These are phyloP conservation scores for Globisporangium heterothallicum DNA, from an alignment of 352 stramenopile species.

Conservation along the genomic window DNA sequence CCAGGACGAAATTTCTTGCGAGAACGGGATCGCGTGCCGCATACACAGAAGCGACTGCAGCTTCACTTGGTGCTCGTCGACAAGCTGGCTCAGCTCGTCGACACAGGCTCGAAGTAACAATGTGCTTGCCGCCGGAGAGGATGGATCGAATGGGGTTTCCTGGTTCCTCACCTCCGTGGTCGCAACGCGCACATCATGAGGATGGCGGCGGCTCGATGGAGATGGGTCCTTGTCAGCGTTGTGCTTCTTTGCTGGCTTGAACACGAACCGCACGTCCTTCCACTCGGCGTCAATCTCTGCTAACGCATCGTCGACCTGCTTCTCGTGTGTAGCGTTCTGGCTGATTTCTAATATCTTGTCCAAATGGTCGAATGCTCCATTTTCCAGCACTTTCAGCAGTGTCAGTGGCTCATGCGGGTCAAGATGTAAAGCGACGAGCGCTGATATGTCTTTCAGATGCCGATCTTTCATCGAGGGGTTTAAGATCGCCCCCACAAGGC, in stretches of 20 bases:
- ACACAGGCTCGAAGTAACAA: conserved; percentile 30
- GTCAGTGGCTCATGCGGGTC: conserved; percentile 48
- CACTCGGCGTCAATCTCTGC: conserved; percentile 45
- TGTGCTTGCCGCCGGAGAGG: neutral
- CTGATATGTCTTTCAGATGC: conserved; percentile 54
- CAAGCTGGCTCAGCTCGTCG: conserved; percentile 36
- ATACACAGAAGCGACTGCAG: conserved; percentile 49
- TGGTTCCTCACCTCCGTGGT: too few species aligned
- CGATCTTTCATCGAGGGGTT: conserved; percentile 63
- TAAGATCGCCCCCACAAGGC: conserved; percentile 57
- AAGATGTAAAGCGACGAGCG: conserved; percentile 37
- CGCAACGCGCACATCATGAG: too few species aligned
- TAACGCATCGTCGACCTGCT: conserved; percentile 51
- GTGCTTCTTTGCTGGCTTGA: conserved; percentile 23
- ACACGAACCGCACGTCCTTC: conserved; percentile 31
- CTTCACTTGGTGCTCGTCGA: conserved; percentile 56
- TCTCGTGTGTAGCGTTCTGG: conserved; percentile 56
- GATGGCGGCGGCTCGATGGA: neutral
- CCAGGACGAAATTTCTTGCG: conserved; percentile 38
- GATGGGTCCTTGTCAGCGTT: neutral
- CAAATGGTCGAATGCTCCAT: conserved; percentile 55
- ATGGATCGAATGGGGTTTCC: neutral
- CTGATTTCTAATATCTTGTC: conserved; percentile 51
- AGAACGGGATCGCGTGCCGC: conserved; percentile 38
- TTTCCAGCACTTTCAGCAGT: conserved; percentile 66